Evolutionary conservation across 129 eudicot species (phyloP), one percentile per base, ranked within the genome.

Genomic region (Oenanthe sinensis): DNA sequence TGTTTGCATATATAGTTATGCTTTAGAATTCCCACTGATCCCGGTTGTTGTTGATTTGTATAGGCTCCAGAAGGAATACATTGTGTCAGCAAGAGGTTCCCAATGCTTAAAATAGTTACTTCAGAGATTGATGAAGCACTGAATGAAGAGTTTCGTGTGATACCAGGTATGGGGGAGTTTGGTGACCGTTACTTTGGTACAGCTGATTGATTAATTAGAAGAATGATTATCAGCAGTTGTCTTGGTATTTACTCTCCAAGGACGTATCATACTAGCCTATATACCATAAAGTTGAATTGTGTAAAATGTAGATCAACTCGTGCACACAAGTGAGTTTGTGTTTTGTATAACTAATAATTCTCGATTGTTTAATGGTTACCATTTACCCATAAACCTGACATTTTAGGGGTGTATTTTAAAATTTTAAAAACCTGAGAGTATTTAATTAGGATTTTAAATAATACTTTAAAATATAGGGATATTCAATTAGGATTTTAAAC

Each of bases 111-210:
- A 84, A 91, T 94, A 44, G 96, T 94, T 44, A 94, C 98, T 22
- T 94, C 98, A 37, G 98, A 94, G 89, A 94, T 94, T 26, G 98
- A 94, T 84, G 92, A 82, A 74, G 84, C 89, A 39, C 81, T 94
- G 82, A 94, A 94, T 77, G 97, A 89, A 30, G 98, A 94, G 79
- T 94, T 72, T 44, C 96, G 98, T 60, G 98, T 94, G 19, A 94
- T 94, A 84, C 98, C 98, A 47, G 98, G 98, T 75, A 67, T 94
- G 87, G 98, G 98, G 79, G 98, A 91, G 80, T 94, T 94, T 79
- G 98, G 98, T 54, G 98, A 94, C 76, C 98, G 98, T 75, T 94
- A 94, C 83, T 94, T 94, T 81, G 98, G 98, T 70, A 94, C 98
- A 1, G 98, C 30, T 30, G 72, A 67, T 67, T 67, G 97, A 91